Percentiles rank a stretch among this genome's conserved stretches.
Evolutionary conservation across 495 filamentous ascomycete genomes (phyloP).

Genomic region (Aspergillus bridgeri): DNA sequence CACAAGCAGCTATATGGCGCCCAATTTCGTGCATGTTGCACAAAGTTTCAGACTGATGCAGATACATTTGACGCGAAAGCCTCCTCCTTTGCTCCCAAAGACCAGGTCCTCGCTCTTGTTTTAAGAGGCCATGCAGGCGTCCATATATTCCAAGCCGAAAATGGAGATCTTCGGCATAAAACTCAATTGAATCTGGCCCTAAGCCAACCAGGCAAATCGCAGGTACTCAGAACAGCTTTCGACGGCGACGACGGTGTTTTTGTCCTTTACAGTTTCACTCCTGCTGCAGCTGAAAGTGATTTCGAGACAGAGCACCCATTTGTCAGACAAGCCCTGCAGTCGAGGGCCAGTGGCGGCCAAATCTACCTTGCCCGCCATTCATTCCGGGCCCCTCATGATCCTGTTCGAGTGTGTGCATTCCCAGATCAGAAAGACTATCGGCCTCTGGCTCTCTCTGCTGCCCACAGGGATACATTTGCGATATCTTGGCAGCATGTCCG

Average conservation of each 20-base stretch:
- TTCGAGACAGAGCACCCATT: slow-evolving; percentile 32
- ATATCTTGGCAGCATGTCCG: slow-evolving; percentile 42
- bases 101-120: slow-evolving; percentile 18
- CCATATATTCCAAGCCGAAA: slow-evolving; percentile 21
- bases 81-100: slow-evolving; percentile 19
- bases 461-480: slow-evolving; percentile 27
- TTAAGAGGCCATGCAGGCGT: slow-evolving; percentile 28
- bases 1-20: slow-evolving; percentile 32
- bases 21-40: slow-evolving; percentile 24
- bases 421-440: slow-evolving; percentile 28
- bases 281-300: slow-evolving; percentile 21
- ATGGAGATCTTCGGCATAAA: slow-evolving; percentile 15
- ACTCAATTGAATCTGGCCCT: slow-evolving; percentile 20
- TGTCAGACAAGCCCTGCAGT: slow-evolving; percentile 31
- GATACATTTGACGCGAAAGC: slow-evolving; percentile 28
- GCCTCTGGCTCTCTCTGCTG: slow-evolving; percentile 31
- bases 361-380: slow-evolving; percentile 30
- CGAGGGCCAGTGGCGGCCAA: slow-evolving; percentile 14
- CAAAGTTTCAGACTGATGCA: slow-evolving; percentile 21
- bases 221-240: slow-evolving; percentile 33
- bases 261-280: slow-evolving; percentile 33
- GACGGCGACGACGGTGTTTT: slow-evolving; percentile 23
- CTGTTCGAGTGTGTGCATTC: slow-evolving; percentile 29
- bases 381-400: slow-evolving; percentile 9
- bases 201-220: slow-evolving; percentile 21